Conservation (phyloP, 1,284 basidiomycete species). For the Cutaneotrichosporon curvatum region DNA sequence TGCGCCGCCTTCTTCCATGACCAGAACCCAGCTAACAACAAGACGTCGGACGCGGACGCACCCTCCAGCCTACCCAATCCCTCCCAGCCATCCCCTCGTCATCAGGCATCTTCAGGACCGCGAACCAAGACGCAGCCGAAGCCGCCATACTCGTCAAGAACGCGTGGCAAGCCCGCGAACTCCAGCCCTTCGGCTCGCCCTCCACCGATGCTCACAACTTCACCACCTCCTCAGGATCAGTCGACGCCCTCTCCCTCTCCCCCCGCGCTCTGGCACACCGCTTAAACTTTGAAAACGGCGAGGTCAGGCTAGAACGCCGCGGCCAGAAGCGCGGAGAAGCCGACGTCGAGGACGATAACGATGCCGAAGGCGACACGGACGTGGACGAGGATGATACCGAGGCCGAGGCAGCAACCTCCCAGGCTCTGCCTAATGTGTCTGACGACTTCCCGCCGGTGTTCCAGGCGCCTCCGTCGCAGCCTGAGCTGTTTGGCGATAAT, state of each 20-base stretch:
- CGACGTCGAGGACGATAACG: slow-evolving; percentile 1
- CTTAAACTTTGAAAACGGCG: slow-evolving; percentile 21
- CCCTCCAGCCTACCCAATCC: slow-evolving; percentile 31
- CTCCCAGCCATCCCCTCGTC: slow-evolving; percentile 20
- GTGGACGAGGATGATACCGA: slow-evolving; percentile 4
- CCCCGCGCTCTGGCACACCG: slow-evolving; percentile 8
- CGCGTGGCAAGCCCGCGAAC: slow-evolving; percentile 20
- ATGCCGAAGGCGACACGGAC: slow-evolving; percentile 6
- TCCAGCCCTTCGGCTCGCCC: slow-evolving; percentile 24
- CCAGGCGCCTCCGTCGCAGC: slow-evolving; percentile 25
- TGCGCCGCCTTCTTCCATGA: no score
- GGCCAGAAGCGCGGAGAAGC: slow-evolving; percentile 13
- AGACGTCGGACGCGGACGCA: slow-evolving; percentile 24
- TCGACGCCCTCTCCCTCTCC: slow-evolving; percentile 11
- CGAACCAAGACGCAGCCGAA: slow-evolving; percentile 16
- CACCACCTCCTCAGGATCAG: no score
- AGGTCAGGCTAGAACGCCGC: slow-evolving; percentile 8
- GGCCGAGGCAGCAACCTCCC: not conserved
- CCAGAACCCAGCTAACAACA: slow-evolving; percentile 1
- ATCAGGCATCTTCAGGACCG: slow-evolving; percentile 21
- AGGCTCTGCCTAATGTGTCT: not conserved
- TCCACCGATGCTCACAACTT: slow-evolving; percentile 1
- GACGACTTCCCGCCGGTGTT: slow-evolving; percentile 41
- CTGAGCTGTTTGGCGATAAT: slow-evolving; percentile 21
- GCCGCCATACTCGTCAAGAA: slow-evolving; percentile 30